Base-by-base conservation (phyloP, 2,329 filamentous ascomycete genomes). In the Diaporthe aspalathi region DNA sequence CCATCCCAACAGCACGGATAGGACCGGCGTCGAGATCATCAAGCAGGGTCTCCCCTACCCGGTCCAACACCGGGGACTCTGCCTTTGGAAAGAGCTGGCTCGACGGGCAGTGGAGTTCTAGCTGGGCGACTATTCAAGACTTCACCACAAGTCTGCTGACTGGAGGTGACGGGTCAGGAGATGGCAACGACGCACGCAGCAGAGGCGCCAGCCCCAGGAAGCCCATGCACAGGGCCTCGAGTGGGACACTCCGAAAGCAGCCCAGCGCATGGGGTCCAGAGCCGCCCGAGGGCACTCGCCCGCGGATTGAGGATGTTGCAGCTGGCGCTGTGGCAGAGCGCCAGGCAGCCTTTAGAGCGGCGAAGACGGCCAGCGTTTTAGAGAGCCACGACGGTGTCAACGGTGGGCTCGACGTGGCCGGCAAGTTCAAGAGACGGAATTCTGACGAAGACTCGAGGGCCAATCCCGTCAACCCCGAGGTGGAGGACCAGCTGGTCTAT, bases 401-500 rank as follows among this genome's bases (percentile, higher is more conserved):
- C 72, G 88, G 87, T 3, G 86, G 86, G 1, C 78, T 91, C 52
- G 88, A 91, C 75, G 81, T 87, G 32, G 79, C 82, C 2, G 86
- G 88, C 32, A 85, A 82, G 73, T 88, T 85, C 78, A 94, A 94
- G 82, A 87, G 90, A 75, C 86, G 92, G 74, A 91, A 87, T 62
- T 94, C 92, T 5, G 91, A 93, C 76, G 91, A 93, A 67, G 77
- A 83, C n/a, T 70, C 80, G 35, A 76, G 75, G 22, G 69, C 75
- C 52, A 75, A 80, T 38, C 74, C 79, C 12, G 83, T 82, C 66
- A 88, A 91, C 65, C 86, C 90, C 43, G 90, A 92, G 43, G 86
- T 90, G 63, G 87, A 90, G 75, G 92, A 97, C 75, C 93, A 94
- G 27, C 83, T 98, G 74, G 95, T 95, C 22, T 99, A 98, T 80